phyloP scores from a whole-genome alignment of 2,329 filamentous ascomycete genomes.

The Talaromyces funiculosus region DNA sequence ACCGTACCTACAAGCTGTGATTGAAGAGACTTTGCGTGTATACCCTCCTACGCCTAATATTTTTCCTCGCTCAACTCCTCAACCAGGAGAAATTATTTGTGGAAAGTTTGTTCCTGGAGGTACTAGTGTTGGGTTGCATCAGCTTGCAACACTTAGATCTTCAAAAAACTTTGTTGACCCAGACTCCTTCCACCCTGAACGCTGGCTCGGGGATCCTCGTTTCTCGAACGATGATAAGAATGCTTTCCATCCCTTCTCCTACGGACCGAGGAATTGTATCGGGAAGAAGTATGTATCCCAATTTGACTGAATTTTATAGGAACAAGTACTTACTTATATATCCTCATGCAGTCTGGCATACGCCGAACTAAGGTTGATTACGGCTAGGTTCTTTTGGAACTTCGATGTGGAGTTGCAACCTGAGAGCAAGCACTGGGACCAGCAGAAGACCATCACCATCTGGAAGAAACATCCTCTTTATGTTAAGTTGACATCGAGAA shows the following conservation, averaged over 20 bases:
- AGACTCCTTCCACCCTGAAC: neutral
- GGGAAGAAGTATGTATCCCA: neutral
- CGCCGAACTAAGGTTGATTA: constrained; percentile 44
- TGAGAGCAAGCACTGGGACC: constrained; percentile 22
- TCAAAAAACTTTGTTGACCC: neutral
- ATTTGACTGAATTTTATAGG: neutral
- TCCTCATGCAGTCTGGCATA: constrained; percentile 38
- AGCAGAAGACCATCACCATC: constrained; percentile 32
- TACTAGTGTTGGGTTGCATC: neutral
- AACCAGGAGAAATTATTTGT: constrained; percentile 8
- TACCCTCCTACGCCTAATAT: constrained; percentile 32
- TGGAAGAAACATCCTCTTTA: constrained; percentile 32
- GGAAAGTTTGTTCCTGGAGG: constrained; percentile 24
- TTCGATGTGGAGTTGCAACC: constrained; percentile 42
- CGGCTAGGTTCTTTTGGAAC: constrained; percentile 44
- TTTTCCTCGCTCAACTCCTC: neutral
- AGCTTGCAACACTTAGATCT: neutral
- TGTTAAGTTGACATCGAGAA: constrained; percentile 13
- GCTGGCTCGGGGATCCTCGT: neutral
- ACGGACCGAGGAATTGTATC: neutral
- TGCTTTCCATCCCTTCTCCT: neutral
- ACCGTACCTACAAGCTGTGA: constrained; percentile 38
- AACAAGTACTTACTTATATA: neutral
- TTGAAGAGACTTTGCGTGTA: constrained; percentile 44
- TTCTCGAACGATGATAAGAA: neutral